Percentiles rank a stretch among this genome's conserved stretches.
Conservation (phyloP, 768 basidiomycete species). For the Phaeotremella skinneri region DNA sequence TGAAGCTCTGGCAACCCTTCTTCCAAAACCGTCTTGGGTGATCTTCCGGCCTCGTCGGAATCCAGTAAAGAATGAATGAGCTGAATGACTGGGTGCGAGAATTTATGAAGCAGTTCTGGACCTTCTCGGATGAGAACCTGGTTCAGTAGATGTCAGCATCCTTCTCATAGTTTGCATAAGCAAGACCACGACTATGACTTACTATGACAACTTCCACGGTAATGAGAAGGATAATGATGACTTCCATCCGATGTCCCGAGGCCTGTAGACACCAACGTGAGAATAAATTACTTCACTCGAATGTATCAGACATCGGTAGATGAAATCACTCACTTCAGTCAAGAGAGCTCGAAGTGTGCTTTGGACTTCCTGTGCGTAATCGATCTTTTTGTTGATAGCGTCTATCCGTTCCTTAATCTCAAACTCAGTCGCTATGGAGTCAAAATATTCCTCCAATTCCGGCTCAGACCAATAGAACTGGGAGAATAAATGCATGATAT, state of each 20-base stretch:
- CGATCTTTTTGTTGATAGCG: constrained; percentile 80
- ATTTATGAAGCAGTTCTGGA: constrained; percentile 43
- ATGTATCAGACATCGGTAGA: constrained; percentile 3
- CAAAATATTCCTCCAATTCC: constrained; percentile 83
- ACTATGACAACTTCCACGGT: constrained; percentile 93
- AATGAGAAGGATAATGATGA: constrained; percentile 91
- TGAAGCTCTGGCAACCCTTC: constrained; percentile 6
- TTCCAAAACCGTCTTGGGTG: neutral
- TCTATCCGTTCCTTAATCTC: constrained; percentile 79
- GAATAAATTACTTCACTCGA: neutral
- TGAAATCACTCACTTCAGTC: constrained; percentile 63
- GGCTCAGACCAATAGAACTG: constrained; percentile 96
- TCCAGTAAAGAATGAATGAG: neutral
- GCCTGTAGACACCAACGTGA: constrained; percentile 57
- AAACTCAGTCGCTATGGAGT: constrained; percentile 75
- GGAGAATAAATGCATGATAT: constrained; percentile 53
- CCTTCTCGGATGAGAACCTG: constrained; percentile 52
- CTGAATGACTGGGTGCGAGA: constrained; percentile 4
- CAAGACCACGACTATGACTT: constrained; percentile 22
- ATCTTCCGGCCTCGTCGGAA: neutral
- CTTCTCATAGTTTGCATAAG: constrained; percentile 1
- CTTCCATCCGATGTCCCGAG: constrained; percentile 85
- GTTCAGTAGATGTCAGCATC: too few relatives aligned
- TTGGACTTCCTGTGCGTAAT: constrained; percentile 65
- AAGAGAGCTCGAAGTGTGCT: constrained; percentile 82